Evolutionary conservation across 345 rosid species (phyloP).

Genomic region (Clarkia xantiana): DNA sequence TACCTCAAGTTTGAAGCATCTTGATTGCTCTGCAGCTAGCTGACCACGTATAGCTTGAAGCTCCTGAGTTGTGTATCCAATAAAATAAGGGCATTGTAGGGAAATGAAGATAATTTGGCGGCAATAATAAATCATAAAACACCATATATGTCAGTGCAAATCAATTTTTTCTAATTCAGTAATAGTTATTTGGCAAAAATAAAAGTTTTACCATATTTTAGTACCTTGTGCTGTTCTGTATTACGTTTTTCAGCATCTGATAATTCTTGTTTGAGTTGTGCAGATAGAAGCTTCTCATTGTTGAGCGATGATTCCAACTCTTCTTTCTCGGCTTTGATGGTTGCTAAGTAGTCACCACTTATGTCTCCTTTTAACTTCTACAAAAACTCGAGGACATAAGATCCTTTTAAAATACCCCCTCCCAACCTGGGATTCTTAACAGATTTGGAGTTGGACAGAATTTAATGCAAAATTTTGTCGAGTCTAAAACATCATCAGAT

Average conservation of each 20-base stretch:
- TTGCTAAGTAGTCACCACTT: conserved; percentile 31
- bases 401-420: too few relatives aligned
- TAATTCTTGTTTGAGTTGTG: conserved; percentile 65
- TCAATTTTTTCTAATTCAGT: not conserved
- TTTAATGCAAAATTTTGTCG: not conserved
- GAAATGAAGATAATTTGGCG: too few relatives aligned
- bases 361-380: conserved; percentile 45
- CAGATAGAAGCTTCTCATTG: conserved; percentile 57
- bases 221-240: conserved; percentile 71
- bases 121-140: too few relatives aligned
- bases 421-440: not conserved
- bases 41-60: conserved; percentile 93
- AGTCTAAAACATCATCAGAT: not conserved
- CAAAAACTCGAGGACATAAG: conserved; percentile 7
- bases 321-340: conserved; percentile 69
- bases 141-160: not conserved
- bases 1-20: conserved; percentile 98
- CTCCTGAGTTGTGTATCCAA: conserved; percentile 29
- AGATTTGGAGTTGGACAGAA: not conserved
- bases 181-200: not conserved
- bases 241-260: conserved; percentile 62
- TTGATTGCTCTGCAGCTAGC: conserved; percentile 90
- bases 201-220: not conserved
- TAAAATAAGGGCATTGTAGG: too few relatives aligned
- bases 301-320: conserved; percentile 52